These are phyloP conservation scores for Filobasidium wieringae DNA, from an alignment of 768 basidiomycete species.

Conservation along the genomic window DNA sequence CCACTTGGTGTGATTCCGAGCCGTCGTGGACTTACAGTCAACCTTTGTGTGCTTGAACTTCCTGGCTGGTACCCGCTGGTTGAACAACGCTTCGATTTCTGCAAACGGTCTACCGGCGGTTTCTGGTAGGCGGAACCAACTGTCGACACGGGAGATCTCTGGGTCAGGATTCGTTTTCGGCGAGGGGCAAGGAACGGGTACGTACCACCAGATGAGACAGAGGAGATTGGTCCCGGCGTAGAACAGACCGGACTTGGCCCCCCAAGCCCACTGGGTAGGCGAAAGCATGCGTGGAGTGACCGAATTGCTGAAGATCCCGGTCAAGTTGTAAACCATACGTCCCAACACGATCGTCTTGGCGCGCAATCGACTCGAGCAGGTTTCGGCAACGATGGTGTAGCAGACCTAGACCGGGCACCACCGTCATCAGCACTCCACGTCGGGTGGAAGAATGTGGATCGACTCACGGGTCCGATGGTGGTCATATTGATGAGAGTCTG, in stretches of 20 bases:
- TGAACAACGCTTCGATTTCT: slow-evolving; percentile 32
- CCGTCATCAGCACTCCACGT: no score
- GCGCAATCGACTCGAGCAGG: slow-evolving; percentile 22
- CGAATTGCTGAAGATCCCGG: slow-evolving; percentile 12
- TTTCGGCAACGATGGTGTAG: slow-evolving; percentile 26
- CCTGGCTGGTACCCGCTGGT: slow-evolving; percentile 25
- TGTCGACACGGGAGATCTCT: background rate
- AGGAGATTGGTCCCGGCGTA: slow-evolving; percentile 18
- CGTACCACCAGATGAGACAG: slow-evolving; percentile 4
- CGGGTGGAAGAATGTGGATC: no score
- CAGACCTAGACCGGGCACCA: no score
- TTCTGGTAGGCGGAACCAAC: slow-evolving; percentile 18
- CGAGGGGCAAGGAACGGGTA: background rate
- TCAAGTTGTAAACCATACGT: slow-evolving; percentile 20
- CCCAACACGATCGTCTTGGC: slow-evolving; percentile 30
- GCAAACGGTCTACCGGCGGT: slow-evolving; percentile 15
- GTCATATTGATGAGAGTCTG: slow-evolving; percentile 20
- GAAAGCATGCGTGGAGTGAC: slow-evolving; percentile 29
- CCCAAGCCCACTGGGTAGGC: slow-evolving; percentile 21
- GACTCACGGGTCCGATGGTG: slow-evolving; percentile 26
- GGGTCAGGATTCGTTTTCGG: background rate
- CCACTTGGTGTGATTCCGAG: background rate
- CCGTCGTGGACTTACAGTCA: background rate
- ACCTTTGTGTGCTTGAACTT: slow-evolving; percentile 26
- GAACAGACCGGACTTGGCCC: slow-evolving; percentile 24